Conservation (phyloP, 1,284 basidiomycete genomes). For the Phellinidium pouzarii region DNA sequence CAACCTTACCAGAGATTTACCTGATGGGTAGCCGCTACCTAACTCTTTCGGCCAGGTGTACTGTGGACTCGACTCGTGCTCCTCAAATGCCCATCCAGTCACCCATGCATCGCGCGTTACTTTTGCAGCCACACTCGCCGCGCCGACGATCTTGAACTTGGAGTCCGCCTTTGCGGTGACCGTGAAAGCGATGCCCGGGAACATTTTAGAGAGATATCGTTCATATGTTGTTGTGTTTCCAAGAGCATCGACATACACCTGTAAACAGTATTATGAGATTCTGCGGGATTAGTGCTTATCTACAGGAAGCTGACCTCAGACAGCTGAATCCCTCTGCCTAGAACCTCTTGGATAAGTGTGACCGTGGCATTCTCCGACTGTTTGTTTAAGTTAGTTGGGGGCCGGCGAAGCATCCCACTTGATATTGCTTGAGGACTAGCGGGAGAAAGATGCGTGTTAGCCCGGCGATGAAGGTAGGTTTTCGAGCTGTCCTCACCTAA, state of each 20-base stretch:
- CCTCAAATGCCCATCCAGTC: slow-evolving; percentile 53
- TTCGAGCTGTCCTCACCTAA: slow-evolving; percentile 42
- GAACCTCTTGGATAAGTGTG: slow-evolving; percentile 76
- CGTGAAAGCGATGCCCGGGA: slow-evolving; percentile 81
- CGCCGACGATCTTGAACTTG: slow-evolving; percentile 93
- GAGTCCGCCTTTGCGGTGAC: slow-evolving; percentile 93
- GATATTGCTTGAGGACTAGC: slow-evolving; percentile 87
- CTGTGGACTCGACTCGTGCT: slow-evolving; percentile 13
- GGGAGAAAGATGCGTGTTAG: slow-evolving; percentile 25
- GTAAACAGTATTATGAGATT: neutral
- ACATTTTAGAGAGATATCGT: slow-evolving; percentile 68
- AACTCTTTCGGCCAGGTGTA: slow-evolving; percentile 38
- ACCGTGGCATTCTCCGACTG: slow-evolving; percentile 93
- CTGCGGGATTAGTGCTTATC: neutral
- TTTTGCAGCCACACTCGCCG: slow-evolving; percentile 95
- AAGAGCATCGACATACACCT: slow-evolving; percentile 96
- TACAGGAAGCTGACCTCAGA: slow-evolving; percentile 55
- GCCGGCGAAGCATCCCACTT: slow-evolving; percentile 79
- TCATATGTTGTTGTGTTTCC: slow-evolving; percentile 86
- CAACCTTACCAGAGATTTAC: slow-evolving; percentile 32
- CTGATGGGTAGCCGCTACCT: slow-evolving; percentile 86
- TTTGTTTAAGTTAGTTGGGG: slow-evolving; percentile 85
- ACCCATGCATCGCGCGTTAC: slow-evolving; percentile 91
- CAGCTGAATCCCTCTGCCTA: slow-evolving; percentile 77
- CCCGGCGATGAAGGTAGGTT: too few species aligned